A percentile compares a stretch with the other conserved stretches of the same genome.
Conservation (phyloP, 352 stramenopile species). For the Phytophthora citricola region DNA sequence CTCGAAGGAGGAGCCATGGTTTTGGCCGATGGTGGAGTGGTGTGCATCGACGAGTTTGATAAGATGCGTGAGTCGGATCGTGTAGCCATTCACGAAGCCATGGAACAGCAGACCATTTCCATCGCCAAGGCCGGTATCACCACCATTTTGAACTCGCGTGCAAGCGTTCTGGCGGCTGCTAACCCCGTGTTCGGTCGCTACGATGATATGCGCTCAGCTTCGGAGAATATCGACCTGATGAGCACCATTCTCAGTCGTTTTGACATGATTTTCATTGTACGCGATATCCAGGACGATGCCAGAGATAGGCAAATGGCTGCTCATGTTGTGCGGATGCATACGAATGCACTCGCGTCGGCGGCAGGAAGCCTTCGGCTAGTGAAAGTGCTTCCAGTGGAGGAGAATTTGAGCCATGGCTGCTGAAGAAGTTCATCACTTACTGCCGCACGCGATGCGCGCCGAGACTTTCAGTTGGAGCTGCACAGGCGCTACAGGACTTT, state of each 20-base stretch:
- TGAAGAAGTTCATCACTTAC: constrained; percentile 99
- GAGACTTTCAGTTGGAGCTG: constrained; percentile 91
- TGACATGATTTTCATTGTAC: constrained; percentile 99
- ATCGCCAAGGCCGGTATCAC: constrained; percentile 99
- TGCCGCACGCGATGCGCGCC: constrained; percentile 95
- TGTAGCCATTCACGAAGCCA: constrained; percentile 99
- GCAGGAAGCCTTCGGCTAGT: constrained; percentile 25
- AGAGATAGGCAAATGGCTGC: constrained; percentile 96
- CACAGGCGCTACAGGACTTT: constrained; percentile 94
- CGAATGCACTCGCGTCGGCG: constrained; percentile 73
- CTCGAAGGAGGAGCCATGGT: constrained; percentile 98
- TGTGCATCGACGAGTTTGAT: constrained; percentile 99
- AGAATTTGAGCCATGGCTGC: constrained; percentile 86
- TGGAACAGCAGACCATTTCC: constrained; percentile 99
- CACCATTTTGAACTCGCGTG: constrained; percentile 97
- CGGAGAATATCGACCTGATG: constrained; percentile 99
- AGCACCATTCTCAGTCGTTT: constrained; percentile 99
- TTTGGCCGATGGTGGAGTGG: constrained; percentile 97
- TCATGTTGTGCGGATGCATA: constrained; percentile 99
- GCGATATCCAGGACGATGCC: constrained; percentile 97
- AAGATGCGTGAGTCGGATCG: constrained; percentile 95
- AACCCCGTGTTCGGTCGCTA: constrained; percentile 99
- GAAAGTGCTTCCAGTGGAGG: constrained; percentile 37
- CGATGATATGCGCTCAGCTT: constrained; percentile 97
- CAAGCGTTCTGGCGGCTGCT: constrained; percentile 94